These are phyloP conservation scores for Penicillium goetzii DNA, from an alignment of 495 filamentous ascomycete species.

Conservation along the genomic window DNA sequence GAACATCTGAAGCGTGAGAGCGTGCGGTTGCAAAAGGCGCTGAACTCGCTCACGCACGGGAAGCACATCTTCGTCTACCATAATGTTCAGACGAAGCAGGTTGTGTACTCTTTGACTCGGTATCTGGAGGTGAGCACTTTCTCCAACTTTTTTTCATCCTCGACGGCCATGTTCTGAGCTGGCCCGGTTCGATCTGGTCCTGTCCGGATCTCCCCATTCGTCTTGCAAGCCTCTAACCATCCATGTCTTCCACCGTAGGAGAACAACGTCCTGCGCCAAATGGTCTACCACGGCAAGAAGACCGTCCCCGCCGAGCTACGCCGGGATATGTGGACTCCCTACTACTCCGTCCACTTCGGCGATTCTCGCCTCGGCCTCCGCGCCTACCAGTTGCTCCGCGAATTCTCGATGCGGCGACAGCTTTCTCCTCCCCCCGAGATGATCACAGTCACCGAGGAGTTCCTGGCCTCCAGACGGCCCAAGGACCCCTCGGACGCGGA, in stretches of 20 bases:
- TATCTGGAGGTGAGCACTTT: slow-evolving; percentile 63
- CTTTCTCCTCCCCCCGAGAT: slow-evolving; percentile 49
- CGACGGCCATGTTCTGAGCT: no score
- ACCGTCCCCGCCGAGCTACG: slow-evolving; percentile 75
- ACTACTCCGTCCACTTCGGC: slow-evolving; percentile 76
- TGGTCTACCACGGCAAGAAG: slow-evolving; percentile 91
- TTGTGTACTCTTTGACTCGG: slow-evolving; percentile 77
- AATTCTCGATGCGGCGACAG: slow-evolving; percentile 63
- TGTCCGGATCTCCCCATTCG: not conserved
- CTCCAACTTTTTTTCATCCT: not conserved
- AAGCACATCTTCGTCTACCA: slow-evolving; percentile 81
- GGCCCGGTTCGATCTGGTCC: not conserved
- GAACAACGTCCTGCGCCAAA: slow-evolving; percentile 69
- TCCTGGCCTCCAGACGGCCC: slow-evolving; percentile 63
- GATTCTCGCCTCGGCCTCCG: slow-evolving; percentile 65
- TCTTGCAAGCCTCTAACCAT: slow-evolving; percentile 3
- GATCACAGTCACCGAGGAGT: slow-evolving; percentile 54
- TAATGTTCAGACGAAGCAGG: slow-evolving; percentile 78
- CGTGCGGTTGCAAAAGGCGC: slow-evolving; percentile 49
- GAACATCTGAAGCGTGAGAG: slow-evolving; percentile 42
- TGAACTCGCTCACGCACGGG: slow-evolving; percentile 57
- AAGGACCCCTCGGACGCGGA: slow-evolving; percentile 49
- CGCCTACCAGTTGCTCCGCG: slow-evolving; percentile 79
- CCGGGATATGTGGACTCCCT: slow-evolving; percentile 88
- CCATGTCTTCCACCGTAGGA: slow-evolving; percentile 47